phyloP scores from a whole-genome alignment of 1,139 yeast genomes.

The Nakaseomyces sp. region DNA sequence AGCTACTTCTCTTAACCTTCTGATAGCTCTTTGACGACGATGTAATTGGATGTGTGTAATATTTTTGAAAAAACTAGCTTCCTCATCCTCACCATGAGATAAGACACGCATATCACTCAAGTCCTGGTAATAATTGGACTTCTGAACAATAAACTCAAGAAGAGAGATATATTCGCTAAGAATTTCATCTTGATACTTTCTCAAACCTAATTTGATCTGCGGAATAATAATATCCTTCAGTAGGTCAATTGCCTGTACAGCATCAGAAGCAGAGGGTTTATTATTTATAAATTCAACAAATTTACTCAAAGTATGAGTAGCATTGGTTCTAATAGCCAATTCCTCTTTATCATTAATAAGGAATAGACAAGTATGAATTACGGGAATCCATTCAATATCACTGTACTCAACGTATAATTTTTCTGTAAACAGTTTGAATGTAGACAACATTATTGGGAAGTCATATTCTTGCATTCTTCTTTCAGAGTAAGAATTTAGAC shows the following conservation, averaged over 20 bases:
- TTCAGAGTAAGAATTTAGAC: constrained; percentile 59
- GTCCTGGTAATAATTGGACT: constrained; percentile 43
- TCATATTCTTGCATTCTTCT: constrained; percentile 67
- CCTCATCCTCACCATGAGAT: constrained; percentile 63
- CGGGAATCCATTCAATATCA: constrained; percentile 68
- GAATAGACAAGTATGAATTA: constrained; percentile 58
- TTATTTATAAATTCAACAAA: constrained; percentile 53
- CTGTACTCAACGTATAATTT: constrained; percentile 37
- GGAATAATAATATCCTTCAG: constrained; percentile 58
- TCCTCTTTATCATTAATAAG: constrained; percentile 75
- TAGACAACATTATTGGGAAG: constrained; percentile 62
- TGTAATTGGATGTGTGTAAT: constrained; percentile 77
- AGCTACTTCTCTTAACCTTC: constrained; percentile 43
- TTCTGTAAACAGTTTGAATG: constrained; percentile 62
- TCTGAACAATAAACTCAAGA: constrained; percentile 53
- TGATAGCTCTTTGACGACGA: constrained; percentile 76
- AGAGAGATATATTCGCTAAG: constrained; percentile 64
- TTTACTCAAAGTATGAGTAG: constrained; percentile 54
- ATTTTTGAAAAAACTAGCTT: constrained; percentile 75
- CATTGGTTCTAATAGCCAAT: constrained; percentile 70
- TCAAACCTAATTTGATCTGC: constrained; percentile 56
- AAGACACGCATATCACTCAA: constrained; percentile 62
- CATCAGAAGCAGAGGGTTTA: constrained; percentile 32
- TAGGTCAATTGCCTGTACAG: constrained; percentile 35
- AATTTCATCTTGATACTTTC: constrained; percentile 53